These are phyloP conservation scores for Stephanodiscus minutulus DNA, from an alignment of 108 stramenopile genomes.

Conservation along the genomic window DNA sequence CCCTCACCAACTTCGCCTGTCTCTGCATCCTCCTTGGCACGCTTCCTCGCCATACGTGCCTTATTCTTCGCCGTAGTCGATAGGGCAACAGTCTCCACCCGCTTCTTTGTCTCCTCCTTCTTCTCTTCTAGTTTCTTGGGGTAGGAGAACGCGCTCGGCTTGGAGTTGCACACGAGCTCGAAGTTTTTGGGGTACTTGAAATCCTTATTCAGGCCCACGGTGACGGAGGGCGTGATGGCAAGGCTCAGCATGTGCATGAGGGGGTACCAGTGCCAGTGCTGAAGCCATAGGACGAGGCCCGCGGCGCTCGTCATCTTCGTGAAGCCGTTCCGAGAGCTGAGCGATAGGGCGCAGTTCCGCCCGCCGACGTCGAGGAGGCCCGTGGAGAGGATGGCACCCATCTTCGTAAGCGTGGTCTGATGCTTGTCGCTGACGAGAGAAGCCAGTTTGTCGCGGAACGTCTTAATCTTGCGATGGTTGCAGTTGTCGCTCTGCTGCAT, in stretches of 20 bases:
- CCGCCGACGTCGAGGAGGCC: conserved; percentile 99
- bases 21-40: conserved; percentile 83
- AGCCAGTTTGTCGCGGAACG: conserved; percentile 88
- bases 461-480: conserved; percentile 76
- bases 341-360: conserved; percentile 87
- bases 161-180: conserved; percentile 88
- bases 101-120: conserved; percentile 98
- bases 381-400: conserved; percentile 97
- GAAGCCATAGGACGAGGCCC: conserved; percentile 94
- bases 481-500: conserved; percentile 95
- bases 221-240: conserved; percentile 92
- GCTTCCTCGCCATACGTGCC: conserved; percentile 91
- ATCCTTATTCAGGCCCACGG: conserved; percentile 96
- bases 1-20: conserved; percentile 42
- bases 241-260: conserved; percentile 97
- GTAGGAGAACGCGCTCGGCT: conserved; percentile 94
- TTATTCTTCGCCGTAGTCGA: conserved; percentile 97
- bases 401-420: conserved; percentile 93
- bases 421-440: conserved; percentile 89
- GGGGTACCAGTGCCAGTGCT: conserved; percentile 99
- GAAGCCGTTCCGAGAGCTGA: conserved; percentile 94
- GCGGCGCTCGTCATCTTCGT: conserved; percentile 94
- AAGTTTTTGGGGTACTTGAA: conserved; percentile 95
- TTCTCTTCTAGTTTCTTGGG: conserved; percentile 97
- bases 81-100: conserved; percentile 95